Base-by-base conservation (phyloP, 495 filamentous ascomycete genomes). In the Elaphomyces granulatus region DNA sequence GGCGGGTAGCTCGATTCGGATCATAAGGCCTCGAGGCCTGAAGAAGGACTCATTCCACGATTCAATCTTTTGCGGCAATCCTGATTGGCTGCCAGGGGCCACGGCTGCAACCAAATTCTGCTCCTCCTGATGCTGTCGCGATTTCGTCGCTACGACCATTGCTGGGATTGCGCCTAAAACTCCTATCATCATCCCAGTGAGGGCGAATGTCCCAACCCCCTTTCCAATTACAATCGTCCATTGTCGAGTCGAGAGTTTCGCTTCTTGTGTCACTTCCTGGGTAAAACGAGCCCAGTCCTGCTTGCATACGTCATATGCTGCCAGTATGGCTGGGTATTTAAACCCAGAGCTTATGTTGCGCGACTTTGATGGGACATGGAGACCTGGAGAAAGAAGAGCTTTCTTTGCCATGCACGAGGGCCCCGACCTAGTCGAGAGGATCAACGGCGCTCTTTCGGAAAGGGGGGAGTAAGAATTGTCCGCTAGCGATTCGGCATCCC, bases 31-130 rank as follows among this genome's bases (percentile, higher is more conserved):
- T 3, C 50, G 40, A 4, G 56, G 55, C 20, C 38, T 21, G 31
- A 64, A 60, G 36, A 57, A 54, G 10, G 37, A 41, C 32, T 59
- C 51, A 41, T 64, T 64, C 60, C 60, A 62, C 4, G 38, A 15
- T 0, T 43, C 41, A 28, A 64, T 53, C 34, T 59, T 53, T 3
- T 34, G 36, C 12, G 51, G 32, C 1, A 64, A 47, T 4, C 34
- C n/a, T 17, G 41, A 38, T 18, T 37, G 16, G 7, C 28, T 28
- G 15, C 32, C 28, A 9, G 19, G 15, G 10, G 33, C 34, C 34
- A 40, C 36, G 0, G 58, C 47, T 1, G 31, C 34, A 3, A 50
- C 47, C 14, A 64, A 19, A 37, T 64, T 64, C 16, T 42, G 42
- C 36, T 48, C 47, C 33, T 64, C 59, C 10, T 52, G 50, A 9